These are phyloP conservation scores for Sphagnum fallax DNA, from an alignment of 228 moss, liverwort and hornwort species.

Conservation along the genomic window DNA sequence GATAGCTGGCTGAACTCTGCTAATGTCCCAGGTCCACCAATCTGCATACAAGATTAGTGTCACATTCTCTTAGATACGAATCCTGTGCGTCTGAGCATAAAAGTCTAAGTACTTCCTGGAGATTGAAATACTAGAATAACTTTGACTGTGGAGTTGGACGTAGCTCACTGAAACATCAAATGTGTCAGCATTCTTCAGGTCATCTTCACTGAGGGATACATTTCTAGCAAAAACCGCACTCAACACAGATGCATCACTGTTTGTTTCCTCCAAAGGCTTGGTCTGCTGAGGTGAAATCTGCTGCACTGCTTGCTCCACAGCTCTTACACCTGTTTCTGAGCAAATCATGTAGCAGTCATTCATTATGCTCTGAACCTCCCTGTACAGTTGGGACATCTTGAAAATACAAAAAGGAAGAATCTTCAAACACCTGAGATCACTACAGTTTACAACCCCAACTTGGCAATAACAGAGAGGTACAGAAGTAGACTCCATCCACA, in stretches of 20 bases:
- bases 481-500: not conserved
- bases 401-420: not conserved
- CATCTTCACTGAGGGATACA: slow-evolving; percentile 82
- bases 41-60: slow-evolving; percentile 75
- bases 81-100: no score
- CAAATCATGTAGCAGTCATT: not conserved
- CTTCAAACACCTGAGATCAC: not conserved
- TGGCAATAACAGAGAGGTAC: not conserved
- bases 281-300: slow-evolving; percentile 40
- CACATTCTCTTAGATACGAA: slow-evolving; percentile 42
- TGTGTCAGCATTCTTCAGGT: slow-evolving; percentile 91
- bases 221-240: slow-evolving; percentile 59
- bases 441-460: no score
- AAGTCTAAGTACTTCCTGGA: no score
- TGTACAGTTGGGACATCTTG: not conserved
- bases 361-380: not conserved
- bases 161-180: slow-evolving; percentile 81
- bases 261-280: slow-evolving; percentile 55
- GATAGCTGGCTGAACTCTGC: slow-evolving; percentile 93
- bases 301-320: slow-evolving; percentile 45
- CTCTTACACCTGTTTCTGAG: slow-evolving; percentile 49
- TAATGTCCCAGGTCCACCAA: slow-evolving; percentile 82
- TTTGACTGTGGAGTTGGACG: no score
- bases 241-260: slow-evolving; percentile 43
- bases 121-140: no score